Base-by-base conservation (phyloP, 2,329 filamentous ascomycete genomes). In the Canariomyces notabilis region DNA sequence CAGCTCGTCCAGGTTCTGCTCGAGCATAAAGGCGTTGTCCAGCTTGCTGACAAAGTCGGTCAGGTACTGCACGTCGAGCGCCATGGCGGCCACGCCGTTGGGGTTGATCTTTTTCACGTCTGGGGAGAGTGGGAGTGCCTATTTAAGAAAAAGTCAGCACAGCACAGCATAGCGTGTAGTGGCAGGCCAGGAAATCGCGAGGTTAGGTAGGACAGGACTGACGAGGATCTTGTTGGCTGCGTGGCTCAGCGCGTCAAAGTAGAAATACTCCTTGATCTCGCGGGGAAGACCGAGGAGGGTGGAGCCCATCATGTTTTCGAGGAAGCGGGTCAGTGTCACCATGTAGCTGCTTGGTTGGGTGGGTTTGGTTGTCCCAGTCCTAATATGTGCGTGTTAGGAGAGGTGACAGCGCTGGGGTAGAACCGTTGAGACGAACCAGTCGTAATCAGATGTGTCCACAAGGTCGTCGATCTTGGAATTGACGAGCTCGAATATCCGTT, bases 401-500 rank as follows among this genome's bases (percentile, higher is more conserved):
- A 20, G 21, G 20, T 44, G 37, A 18, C 42, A 20, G 16, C 14
- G 11, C 12, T 19, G 21, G 14, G 12, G 19, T 15, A 6, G 32
- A 14, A 3, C 37, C 34, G 14, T 35, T 6, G 6, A 44, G 22
- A 53, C 68, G 44, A 68, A 82, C 85, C 93, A 98, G 64, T 97
- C 89, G 63, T 98, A 98, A 67, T 98, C 93, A 23, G 93, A 91
- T 0, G 90, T 97, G 59, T 96, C 91, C 44, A 98, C 87, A 9
- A 98, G 77, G 63, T 98, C 93, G 61, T 97, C 91, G 58, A 98
- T 97, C 71, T 98, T 98, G 47, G 87, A 94, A 69, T 98, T 97
- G 53, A 98, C 93, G 0, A 98, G 78, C 67, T 98, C 94, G 61
- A 98, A 98, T 48, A 98, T 97, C 26, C 94, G 85, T 68, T 96